Base-by-base conservation (phyloP, 1,139 yeast species). In the Taphrina confusa region DNA sequence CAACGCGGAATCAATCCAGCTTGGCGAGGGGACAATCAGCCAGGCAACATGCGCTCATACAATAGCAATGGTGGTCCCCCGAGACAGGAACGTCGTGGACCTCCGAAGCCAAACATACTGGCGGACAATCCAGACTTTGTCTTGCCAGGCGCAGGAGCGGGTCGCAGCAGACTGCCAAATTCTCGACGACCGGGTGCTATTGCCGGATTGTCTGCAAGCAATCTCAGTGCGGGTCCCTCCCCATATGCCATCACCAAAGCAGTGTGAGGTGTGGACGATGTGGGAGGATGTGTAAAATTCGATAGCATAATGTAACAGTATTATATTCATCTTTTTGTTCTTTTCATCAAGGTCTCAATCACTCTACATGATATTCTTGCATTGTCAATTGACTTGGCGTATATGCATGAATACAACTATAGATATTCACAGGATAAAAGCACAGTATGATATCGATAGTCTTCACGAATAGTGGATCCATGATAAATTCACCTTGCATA, bases 111-210 rank as follows among this genome's bases (percentile, higher is more conserved):
- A 3, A 36, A 46, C n/a, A 27, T 56, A 2, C 31, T 56, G 31
- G 46, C 54, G 5, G 60, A 49, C 33, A 56, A 56, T 28, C 60
- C 60, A n/a, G 60, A 56, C 34, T 56, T 56, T 22, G 54, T 42
- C 27, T 25, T 54, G 51, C 40, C 51, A 2, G 47, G 50, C 9
- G 23, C 44, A 3, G 39, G 57, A 14, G 40, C 30, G 5, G 16
- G 44, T 22, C 30, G 37, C 33, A 42, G 31, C 31, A 33, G 58
- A 9, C 36, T 54, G 44, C 58, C 58, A 5, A 30, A 12, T 4
- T 33, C 42, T 4, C 52, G 52, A 9, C 31, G 52, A 22, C 52
- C 52, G 3, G 42, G 42, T 20, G 52, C 40, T 18, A 34, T 47
- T 4, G 42, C 52, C 9, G 52, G 39, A 5, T 18, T 47, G 23